Conservation (phyloP, 352 stramenopile genomes). For the Globisporangium nodosum region DNA sequence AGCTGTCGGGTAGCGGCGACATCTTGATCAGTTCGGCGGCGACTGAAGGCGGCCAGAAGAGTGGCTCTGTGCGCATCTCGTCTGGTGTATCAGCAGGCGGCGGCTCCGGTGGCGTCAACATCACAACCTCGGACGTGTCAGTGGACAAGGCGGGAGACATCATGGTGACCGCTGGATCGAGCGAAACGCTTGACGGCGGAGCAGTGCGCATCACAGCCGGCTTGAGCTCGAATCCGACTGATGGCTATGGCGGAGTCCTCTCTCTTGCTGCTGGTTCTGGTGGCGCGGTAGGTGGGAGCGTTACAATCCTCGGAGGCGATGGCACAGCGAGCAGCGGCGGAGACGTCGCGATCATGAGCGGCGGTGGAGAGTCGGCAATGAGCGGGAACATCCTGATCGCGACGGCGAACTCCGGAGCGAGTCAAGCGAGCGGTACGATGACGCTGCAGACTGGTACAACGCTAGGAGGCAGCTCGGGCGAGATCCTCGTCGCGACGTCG, state of each 20-base stretch:
- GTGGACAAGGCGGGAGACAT: slow-evolving; percentile 13
- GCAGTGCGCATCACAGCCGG: slow-evolving; percentile 23
- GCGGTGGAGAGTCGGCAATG: slow-evolving; percentile 8
- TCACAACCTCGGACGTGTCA: slow-evolving; percentile 17
- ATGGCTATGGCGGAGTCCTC: slow-evolving; percentile 12
- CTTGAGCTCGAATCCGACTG: slow-evolving; percentile 8
- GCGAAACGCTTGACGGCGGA: slow-evolving; percentile 15
- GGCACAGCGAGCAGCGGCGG: slow-evolving; percentile 17
- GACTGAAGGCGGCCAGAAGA: slow-evolving; percentile 7
- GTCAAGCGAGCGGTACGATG: slow-evolving; percentile 17
- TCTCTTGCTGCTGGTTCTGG: slow-evolving; percentile 14
- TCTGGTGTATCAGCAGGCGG: slow-evolving; percentile 11
- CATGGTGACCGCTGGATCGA: slow-evolving; percentile 12
- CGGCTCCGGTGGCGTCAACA: slow-evolving; percentile 16
- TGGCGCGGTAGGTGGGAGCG: slow-evolving; percentile 18
- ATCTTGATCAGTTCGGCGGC: slow-evolving; percentile 10
- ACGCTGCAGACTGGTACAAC: slow-evolving; percentile 13
- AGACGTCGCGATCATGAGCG: slow-evolving; percentile 18
- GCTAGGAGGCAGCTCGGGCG: slow-evolving; percentile 15
- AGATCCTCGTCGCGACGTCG: slow-evolving; percentile 25
- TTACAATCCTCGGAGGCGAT: slow-evolving; percentile 25
- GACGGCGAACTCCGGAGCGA: slow-evolving; percentile 14
- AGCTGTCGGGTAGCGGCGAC: slow-evolving; percentile 11
- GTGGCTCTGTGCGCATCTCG: slow-evolving; percentile 10
- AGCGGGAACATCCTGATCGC: slow-evolving; percentile 22